phyloP scores from a whole-genome alignment of 2,329 filamentous ascomycete genomes.

The Aaosphaeria pasadenensis region DNA sequence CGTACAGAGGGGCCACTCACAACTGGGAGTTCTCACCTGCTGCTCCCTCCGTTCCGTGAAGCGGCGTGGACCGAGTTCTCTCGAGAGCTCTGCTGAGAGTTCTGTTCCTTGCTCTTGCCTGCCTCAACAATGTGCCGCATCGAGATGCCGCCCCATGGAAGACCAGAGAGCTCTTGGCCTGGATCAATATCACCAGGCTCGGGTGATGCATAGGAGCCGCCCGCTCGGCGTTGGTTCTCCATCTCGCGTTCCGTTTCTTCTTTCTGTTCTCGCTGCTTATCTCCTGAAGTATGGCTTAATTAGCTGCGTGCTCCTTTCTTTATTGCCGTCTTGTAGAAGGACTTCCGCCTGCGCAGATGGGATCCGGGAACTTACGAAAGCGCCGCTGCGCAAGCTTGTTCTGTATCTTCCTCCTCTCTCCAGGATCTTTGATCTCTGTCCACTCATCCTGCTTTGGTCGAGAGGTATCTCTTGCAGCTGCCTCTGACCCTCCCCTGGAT shows the following conservation, averaged over 20 bases:
- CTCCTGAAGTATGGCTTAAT: slow-evolving; percentile 49
- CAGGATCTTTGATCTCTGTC: slow-evolving; percentile 66
- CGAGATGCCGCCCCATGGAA: slow-evolving; percentile 70
- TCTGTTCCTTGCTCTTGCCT: slow-evolving; percentile 45
- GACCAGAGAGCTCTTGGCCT: slow-evolving; percentile 58
- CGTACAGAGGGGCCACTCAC: slow-evolving; percentile 7
- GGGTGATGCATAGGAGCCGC: slow-evolving; percentile 62
- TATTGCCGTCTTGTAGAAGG: background rate
- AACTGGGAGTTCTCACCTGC: slow-evolving; percentile 34
- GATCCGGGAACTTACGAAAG: slow-evolving; percentile 57
- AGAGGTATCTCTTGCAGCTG: slow-evolving; percentile 12
- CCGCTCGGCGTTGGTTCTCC: slow-evolving; percentile 63
- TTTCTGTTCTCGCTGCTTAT: slow-evolving; percentile 66
- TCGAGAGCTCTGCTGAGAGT: slow-evolving; percentile 39
- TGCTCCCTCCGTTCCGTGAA: slow-evolving; percentile 38
- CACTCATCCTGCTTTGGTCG: slow-evolving; percentile 56
- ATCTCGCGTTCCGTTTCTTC: slow-evolving; percentile 63
- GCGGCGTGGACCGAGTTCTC: slow-evolving; percentile 39
- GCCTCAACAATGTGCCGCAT: slow-evolving; percentile 52
- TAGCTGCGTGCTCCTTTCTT: background rate
- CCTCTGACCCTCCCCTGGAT: slow-evolving; percentile 12
- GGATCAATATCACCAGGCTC: slow-evolving; percentile 53
- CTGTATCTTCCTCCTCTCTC: slow-evolving; percentile 70
- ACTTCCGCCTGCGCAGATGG: background rate
- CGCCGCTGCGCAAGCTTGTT: slow-evolving; percentile 75